Base-by-base conservation (phyloP, 2,329 filamentous ascomycete genomes). In the Exutisphaerella laricina region DNA sequence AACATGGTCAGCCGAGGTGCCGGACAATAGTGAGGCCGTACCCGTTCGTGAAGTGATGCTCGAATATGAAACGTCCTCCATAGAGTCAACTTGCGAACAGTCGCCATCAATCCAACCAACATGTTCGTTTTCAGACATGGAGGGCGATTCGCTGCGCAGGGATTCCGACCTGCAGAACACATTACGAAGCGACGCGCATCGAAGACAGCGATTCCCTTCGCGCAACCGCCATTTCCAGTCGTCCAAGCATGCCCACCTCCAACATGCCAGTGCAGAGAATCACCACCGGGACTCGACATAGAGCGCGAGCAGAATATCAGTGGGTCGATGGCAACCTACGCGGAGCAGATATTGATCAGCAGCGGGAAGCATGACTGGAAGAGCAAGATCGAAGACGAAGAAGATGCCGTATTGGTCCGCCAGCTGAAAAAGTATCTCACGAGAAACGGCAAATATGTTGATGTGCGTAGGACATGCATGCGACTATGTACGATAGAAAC, bases 341-440 rank as follows among this genome's bases (percentile, higher is more conserved):
- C 80, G 1, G 83, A 94, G 64, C 88, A 96, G 55, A 77, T 96
- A 3, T 66, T 97, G 7, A 73, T 96, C 10, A 89, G 84, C 49
- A 94, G 88, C 0, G 88, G 87, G 4, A 78, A 80, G 48, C 68
- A 74, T 21, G 85, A 94, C 66, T 96, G 89, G 89, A 71, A 74
- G 20, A 89, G 84, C 58, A 78, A 79, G 44, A 94, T 96, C 49
- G 88, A 94, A 61, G 82, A 94, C 33, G 88, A 94, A 46, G 78
- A 82, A 12, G 61, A 67, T 2, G 62, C 70, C 18, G 66, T 65
- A 10, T 72, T 89, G 13, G 80, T 82, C 4, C 79, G 82, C 26
- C 81, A 85, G 42, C 63, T 96, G 45, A 90, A 86, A 62, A 74
- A 58, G 33, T 54, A 67, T 2, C 57, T 72, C 13, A 65, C 67